phyloP scores from a whole-genome alignment of 768 basidiomycete species.

The Lyophyllum shimeji region DNA sequence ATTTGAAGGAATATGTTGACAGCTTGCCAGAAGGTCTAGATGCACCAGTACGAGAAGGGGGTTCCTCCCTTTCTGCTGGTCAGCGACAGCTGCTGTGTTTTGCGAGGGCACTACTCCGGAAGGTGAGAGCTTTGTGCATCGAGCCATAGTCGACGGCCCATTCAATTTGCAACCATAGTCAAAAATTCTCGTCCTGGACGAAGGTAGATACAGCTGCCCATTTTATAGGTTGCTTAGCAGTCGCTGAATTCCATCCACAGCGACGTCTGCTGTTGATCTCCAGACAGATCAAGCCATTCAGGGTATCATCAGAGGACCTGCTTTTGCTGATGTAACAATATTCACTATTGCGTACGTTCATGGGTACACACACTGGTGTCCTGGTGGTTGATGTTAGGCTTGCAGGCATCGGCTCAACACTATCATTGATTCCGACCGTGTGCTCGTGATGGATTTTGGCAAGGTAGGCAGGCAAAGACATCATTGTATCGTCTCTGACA shows the following conservation, averaged over 20 bases:
- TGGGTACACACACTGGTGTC: not conserved
- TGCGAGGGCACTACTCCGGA: conserved; percentile 77
- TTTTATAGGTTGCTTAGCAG: not conserved
- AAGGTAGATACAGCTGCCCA: conserved; percentile 48
- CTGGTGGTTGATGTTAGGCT: not conserved
- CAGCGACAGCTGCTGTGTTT: conserved; percentile 90
- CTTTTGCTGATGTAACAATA: conserved; percentile 78
- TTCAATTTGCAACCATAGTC: conserved; percentile 39
- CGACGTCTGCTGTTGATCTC: conserved; percentile 87
- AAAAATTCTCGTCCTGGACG: conserved; percentile 90
- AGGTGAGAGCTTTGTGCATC: conserved; percentile 39
- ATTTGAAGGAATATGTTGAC: conserved; percentile 70
- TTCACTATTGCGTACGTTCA: conserved; percentile 77
- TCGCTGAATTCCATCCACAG: conserved; percentile 32
- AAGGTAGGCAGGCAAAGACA: conserved; percentile 36
- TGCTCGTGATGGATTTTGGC: conserved; percentile 84
- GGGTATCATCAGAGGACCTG: conserved; percentile 78
- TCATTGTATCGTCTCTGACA: not conserved
- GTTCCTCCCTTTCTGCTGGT: conserved; percentile 79
- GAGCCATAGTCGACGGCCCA: too few relatives aligned
- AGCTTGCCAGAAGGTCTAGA: conserved; percentile 67
- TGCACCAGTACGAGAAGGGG: conserved; percentile 73
- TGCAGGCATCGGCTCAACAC: conserved; percentile 78
- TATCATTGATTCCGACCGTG: conserved; percentile 76
- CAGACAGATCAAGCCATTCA: conserved; percentile 91